These are phyloP conservation scores for Linnemannia schmuckeri DNA, from an alignment of 192 early-diverging fungal genomes.

Conservation along the genomic window DNA sequence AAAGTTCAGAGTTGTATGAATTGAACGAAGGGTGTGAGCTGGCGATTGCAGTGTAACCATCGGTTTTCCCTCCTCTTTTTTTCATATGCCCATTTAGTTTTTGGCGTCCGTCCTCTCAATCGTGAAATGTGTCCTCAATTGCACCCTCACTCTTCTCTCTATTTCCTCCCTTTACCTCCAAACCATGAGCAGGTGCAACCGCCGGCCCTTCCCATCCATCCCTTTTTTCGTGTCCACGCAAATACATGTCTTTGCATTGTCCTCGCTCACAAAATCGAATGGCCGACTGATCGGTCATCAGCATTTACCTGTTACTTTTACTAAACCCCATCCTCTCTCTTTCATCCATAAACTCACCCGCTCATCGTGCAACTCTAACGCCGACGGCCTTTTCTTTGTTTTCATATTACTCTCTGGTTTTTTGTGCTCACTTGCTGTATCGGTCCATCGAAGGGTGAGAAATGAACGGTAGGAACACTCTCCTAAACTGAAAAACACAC, in stretches of 20 bases:
- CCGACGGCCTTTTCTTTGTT: background rate
- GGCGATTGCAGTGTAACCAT: slow-evolving; percentile 30
- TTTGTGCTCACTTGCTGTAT: background rate
- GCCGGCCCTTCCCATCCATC: background rate
- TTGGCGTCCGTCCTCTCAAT: background rate
- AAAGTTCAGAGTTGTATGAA: slow-evolving; percentile 34
- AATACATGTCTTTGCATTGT: background rate
- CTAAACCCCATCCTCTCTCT: background rate
- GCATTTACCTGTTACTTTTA: background rate
- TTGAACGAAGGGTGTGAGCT: slow-evolving; percentile 5
- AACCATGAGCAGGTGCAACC: background rate
- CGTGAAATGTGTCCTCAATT: background rate
- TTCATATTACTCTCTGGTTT: background rate
- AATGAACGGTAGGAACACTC: slow-evolving; percentile 1
- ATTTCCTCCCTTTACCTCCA: background rate
- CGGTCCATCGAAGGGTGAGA: background rate
- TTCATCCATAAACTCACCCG: background rate
- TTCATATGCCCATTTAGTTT: background rate
- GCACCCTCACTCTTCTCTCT: background rate
- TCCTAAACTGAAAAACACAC: background rate
- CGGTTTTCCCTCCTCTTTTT: slow-evolving; percentile 11
- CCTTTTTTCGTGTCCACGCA: background rate
- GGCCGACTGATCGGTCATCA: slow-evolving; percentile 1
- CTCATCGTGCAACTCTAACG: background rate
- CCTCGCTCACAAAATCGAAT: slow-evolving; percentile 5